Base-by-base conservation (phyloP, 352 stramenopile species). In the Phytopythium sindhum region DNA sequence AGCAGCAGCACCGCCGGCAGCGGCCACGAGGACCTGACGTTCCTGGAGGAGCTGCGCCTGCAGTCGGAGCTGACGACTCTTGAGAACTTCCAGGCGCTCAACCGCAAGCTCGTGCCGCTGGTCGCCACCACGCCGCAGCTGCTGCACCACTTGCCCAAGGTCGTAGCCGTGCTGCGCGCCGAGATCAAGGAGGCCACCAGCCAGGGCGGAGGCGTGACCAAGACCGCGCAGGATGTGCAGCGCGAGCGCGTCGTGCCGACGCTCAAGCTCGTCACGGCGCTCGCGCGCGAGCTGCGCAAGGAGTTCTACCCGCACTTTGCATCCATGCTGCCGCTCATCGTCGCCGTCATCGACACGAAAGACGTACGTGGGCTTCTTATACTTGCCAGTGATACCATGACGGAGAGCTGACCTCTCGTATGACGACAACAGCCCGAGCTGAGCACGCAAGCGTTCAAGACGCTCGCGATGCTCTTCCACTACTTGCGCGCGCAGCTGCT, bases 381-480 rank as follows among this genome's bases (percentile, higher is more conserved):
- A 14, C 28, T 29, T 39, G 23, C 56, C 8, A 51, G 54, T 57
- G 26, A 54, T 42, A 4, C 19, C 11, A 28, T 47, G 19, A 33
- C 51, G 35, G 24, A 61, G 10, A 26, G 31, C 51, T 3, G n/a
- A 14, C 47, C 5, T 37, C 4, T 60, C 50, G 26, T 28, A 14
- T 37, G 6, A 17, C 21, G 57, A 11, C 29, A 63, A 31, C 60
- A 92, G 78, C 90, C 90, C 1, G 90, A 97, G 54, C 65, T 95
- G 26, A 97, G 87, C 48, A 94, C 88, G 8, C 83, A 95, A 56
- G 89, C 96, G 61, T 97, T 97, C 69, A 95, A 96, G 73, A 95
- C 90, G 45, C 76, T 97, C 21, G 87, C 88, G 29, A 93, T 95
- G 80, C 76, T 96, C 33, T 97, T 97, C 66, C 93, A 77, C 62